Conservation (phyloP, 371 early-diverging fungal genomes). For the Fennellomyces sp. region DNA sequence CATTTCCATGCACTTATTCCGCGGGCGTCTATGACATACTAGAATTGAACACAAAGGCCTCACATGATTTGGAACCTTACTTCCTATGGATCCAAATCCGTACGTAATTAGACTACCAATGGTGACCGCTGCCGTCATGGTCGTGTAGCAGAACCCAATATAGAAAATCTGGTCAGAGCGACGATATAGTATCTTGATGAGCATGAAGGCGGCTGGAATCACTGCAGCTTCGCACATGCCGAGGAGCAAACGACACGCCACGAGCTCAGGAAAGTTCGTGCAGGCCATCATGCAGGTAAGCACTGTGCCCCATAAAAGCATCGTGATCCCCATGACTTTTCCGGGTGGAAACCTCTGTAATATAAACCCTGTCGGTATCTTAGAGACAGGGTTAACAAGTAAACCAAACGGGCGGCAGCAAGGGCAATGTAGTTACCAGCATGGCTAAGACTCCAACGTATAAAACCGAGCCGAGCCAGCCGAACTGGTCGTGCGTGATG, state of each 20-base stretch:
- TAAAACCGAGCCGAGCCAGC: background rate
- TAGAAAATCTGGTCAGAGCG: constrained; percentile 33
- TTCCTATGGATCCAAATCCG: constrained; percentile 2
- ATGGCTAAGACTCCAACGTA: background rate
- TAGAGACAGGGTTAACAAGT: background rate
- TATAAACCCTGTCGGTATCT: constrained; percentile 36
- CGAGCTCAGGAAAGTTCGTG: background rate
- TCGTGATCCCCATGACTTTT: background rate
- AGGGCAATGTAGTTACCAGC: background rate
- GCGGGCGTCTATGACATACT: background rate
- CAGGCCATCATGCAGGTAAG: background rate
- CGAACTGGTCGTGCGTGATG: background rate
- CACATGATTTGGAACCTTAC: too few species aligned
- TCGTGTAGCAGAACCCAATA: constrained; percentile 32
- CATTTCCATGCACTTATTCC: constrained; percentile 38
- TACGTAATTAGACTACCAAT: constrained; percentile 27
- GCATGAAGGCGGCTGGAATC: constrained; percentile 17
- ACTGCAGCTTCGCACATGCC: constrained; percentile 11
- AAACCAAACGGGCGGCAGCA: background rate
- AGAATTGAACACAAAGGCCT: background rate
- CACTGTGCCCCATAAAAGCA: background rate
- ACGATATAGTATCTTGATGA: constrained; percentile 40
- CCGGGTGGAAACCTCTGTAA: background rate
- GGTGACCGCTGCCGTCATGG: constrained; percentile 24
- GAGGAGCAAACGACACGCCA: background rate